Evolutionary conservation across 2,329 filamentous ascomycete species (phyloP).

Genomic region (Torrubiella hemipterigena): DNA sequence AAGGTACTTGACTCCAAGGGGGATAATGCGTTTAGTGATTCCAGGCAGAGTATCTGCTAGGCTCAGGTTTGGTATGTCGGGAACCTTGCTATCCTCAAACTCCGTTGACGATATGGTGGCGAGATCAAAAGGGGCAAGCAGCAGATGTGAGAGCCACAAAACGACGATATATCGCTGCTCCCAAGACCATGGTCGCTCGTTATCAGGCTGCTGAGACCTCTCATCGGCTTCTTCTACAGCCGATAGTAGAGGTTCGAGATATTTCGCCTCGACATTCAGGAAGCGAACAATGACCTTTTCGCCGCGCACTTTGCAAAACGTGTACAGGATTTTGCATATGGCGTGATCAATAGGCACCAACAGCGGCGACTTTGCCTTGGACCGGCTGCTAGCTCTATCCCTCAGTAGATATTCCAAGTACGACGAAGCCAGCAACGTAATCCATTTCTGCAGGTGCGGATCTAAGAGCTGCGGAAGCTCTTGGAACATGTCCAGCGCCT

Average conservation of each 20-base stretch:
- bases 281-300: slow-evolving; percentile 88
- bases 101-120: slow-evolving; percentile 63
- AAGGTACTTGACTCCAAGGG: slow-evolving; percentile 60
- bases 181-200: slow-evolving; percentile 49
- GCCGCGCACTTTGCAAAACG: slow-evolving; percentile 86
- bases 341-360: slow-evolving; percentile 52
- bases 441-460: slow-evolving; percentile 62
- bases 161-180: slow-evolving; percentile 80
- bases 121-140: slow-evolving; percentile 83
- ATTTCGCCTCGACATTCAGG: slow-evolving; percentile 77
- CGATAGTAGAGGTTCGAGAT: slow-evolving; percentile 68
- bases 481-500: slow-evolving; percentile 77
- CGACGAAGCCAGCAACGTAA: slow-evolving; percentile 63
- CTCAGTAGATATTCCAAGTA: slow-evolving; percentile 56
- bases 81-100: slow-evolving; percentile 31
- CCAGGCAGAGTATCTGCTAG: slow-evolving; percentile 53
- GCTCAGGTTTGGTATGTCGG: slow-evolving; percentile 32
- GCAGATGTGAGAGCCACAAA: slow-evolving; percentile 74
- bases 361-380: slow-evolving; percentile 21
- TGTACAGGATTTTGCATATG: slow-evolving; percentile 71
- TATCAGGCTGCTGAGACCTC: slow-evolving; percentile 7
- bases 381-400: slow-evolving; percentile 14
- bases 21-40: slow-evolving; percentile 58
- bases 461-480: slow-evolving; percentile 91
- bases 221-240: slow-evolving; percentile 54